These are phyloP conservation scores for Anaeromyces robustus DNA, from an alignment of 192 early-diverging fungal genomes.

Conservation along the genomic window DNA sequence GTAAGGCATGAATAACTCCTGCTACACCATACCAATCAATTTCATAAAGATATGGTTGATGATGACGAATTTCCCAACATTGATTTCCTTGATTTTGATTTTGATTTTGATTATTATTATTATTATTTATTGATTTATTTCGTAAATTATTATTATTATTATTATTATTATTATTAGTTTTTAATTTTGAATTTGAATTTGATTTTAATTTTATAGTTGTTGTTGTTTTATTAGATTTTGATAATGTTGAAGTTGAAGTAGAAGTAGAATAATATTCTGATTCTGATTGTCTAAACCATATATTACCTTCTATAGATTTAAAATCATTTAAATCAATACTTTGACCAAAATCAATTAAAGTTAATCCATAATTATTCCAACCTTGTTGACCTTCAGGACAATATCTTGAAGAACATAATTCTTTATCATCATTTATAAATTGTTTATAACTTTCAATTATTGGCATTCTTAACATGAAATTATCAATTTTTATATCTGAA, in stretches of 20 bases:
- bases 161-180: too few relatives aligned
- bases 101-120: too few relatives aligned
- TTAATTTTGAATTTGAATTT: too few relatives aligned
- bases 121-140: too few relatives aligned
- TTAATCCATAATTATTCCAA: constrained; percentile 18
- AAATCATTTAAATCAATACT: constrained; percentile 14
- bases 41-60: constrained; percentile 21
- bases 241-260: background rate
- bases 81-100: constrained; percentile 10
- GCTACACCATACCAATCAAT: constrained; percentile 37
- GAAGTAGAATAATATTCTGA: background rate
- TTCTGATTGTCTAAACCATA: background rate
- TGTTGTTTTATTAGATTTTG: too few relatives aligned
- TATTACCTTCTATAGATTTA: background rate
- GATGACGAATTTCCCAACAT: constrained; percentile 30
- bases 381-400: constrained; percentile 15
- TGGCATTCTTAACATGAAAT: constrained; percentile 14
- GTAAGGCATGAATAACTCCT: constrained; percentile 19
- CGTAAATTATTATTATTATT: too few relatives aligned
- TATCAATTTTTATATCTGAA: constrained; percentile 26
- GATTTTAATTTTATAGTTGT: too few relatives aligned
- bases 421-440: constrained; percentile 1
- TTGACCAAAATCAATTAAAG: constrained; percentile 17
- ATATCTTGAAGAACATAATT: constrained; percentile 17
- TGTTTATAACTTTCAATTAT: constrained; percentile 1